Conservation (phyloP, 2,329 filamentous ascomycete genomes). For the Aspergillus quadricinctus region DNA sequence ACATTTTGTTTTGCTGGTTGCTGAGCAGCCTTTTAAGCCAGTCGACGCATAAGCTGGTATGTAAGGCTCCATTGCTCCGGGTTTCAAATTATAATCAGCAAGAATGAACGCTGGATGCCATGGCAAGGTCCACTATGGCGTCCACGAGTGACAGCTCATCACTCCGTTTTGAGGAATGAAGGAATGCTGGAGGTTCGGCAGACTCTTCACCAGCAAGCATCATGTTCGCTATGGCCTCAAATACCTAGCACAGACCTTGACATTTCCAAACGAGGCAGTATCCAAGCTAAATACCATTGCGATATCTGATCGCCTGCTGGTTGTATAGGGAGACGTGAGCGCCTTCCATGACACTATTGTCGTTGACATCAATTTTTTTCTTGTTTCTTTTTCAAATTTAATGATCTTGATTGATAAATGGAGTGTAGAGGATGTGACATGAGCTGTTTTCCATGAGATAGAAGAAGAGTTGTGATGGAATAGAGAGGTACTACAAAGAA, state of each 20-base stretch:
- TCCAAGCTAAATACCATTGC: not conserved
- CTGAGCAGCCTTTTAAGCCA: not conserved
- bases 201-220: not conserved
- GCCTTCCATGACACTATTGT: not conserved
- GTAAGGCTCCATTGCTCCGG: not conserved
- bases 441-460: not conserved
- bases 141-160: not conserved
- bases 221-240: not conserved
- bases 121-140: not conserved
- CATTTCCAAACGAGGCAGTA: not conserved
- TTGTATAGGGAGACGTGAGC: not conserved
- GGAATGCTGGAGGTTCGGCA: not conserved
- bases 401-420: not conserved
- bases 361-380: not conserved
- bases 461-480: not conserved
- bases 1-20: not conserved
- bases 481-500: too few relatives aligned
- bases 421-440: not conserved
- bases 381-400: not conserved
- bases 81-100: not conserved
- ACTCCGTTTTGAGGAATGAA: not conserved
- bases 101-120: not conserved
- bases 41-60: not conserved
- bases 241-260: not conserved
- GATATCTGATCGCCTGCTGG: not conserved